phyloP scores from a whole-genome alignment of 805 yeast species.

The Limtongia smithiae region DNA sequence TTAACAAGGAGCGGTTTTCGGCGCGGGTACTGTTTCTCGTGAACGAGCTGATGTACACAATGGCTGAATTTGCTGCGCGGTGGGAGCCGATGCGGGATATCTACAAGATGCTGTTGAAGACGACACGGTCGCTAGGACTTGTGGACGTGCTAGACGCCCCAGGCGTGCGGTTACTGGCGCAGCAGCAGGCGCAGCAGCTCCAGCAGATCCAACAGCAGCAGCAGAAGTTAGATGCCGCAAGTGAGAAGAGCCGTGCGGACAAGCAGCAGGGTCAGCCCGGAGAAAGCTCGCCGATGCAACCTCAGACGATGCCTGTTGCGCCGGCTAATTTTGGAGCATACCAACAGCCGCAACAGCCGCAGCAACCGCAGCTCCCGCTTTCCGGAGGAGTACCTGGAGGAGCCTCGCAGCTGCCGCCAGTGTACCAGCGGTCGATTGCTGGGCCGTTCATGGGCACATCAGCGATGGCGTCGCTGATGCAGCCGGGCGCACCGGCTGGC shows the following conservation, averaged over 20 bases:
- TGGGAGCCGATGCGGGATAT: constrained; percentile 16
- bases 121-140: constrained; percentile 13
- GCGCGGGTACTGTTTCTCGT: not conserved
- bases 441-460: constrained; percentile 6
- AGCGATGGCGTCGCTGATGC: not conserved
- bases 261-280: no score
- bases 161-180: constrained; percentile 7
- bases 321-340: no score
- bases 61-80: constrained; percentile 10
- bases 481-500: no score
- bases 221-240: not conserved
- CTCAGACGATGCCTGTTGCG: no score
- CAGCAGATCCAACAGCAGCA: not conserved
- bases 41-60: constrained; percentile 5
- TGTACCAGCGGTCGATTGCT: constrained; percentile 8
- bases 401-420: constrained; percentile 11
- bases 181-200: not conserved
- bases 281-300: no score
- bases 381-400: no score
- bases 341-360: no score
- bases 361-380: no score
- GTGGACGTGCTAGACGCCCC: constrained; percentile 17
- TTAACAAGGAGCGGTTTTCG: constrained; percentile 6
- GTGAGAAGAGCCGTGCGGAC: no score
- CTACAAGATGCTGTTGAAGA: constrained; percentile 11